Base-by-base conservation (phyloP, 2,329 filamentous ascomycete species). In the Capronia epimyces region DNA sequence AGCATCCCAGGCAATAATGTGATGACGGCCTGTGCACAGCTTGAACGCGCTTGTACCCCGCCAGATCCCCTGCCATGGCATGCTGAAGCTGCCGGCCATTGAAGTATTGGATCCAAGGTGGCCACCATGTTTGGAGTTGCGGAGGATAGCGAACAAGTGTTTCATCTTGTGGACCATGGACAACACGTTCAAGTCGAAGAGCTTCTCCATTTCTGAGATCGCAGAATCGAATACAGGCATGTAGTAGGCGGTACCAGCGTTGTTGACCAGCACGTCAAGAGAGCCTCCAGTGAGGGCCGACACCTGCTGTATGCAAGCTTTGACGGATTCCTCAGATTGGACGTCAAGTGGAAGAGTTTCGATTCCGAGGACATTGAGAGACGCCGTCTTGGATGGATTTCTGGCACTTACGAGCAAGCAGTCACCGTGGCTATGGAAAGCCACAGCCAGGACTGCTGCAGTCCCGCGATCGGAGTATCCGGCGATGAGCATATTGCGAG, bases 401-500 rank as follows among this genome's bases (percentile, higher is more conserved):
- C 72, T 69, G 2, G 69, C 67, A 1, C 72, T 73, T 25, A 77
- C 78, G 48, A 83, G 75, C 47, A 83, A 80, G 20, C 75, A 72
- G 50, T 78, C 68, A 44, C 77, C 77, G 66, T 66, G 56, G 21
- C 61, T 65, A 49, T 79, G 71, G 61, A 83, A 83, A 60, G 81
- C 77, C 15, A 71, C 69, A 1, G 79, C 78, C 12, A 83, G 70
- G 13, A 75, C 74, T 60, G 82, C 74, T 22, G 80, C 80, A 55
- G 83, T 81, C 46, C 77, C 76, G 32, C 78, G 77, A 5, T 77
- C 74, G 1, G 71, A 74, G 62, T 76, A 75, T 37, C 73, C 59
- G 16, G 59, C 60, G 37, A 61, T 57, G 8, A 60, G 49, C 22
- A 61, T 43, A 9, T 54, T 59, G 20, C 56, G 53, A 41, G 52